Evolutionary conservation across 2,329 filamentous ascomycete genomes (phyloP).

Genomic region (Aspergillus arachidicola): DNA sequence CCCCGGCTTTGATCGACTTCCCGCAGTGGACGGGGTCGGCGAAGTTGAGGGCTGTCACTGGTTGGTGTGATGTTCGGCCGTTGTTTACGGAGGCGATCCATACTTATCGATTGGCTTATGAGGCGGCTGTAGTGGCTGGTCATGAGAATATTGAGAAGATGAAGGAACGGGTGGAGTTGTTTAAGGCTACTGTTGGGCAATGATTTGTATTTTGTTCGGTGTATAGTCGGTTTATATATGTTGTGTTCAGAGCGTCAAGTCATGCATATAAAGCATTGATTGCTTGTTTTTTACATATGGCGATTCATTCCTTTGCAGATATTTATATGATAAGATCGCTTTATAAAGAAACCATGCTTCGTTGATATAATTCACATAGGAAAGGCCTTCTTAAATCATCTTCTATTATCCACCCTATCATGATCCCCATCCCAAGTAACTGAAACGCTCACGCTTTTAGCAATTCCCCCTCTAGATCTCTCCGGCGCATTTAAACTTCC

Average conservation of each 20-base stretch:
- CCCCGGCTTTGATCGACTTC: constrained; percentile 10
- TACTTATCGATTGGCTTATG: constrained; percentile 7
- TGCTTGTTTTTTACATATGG: neutral
- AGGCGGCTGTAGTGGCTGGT: neutral
- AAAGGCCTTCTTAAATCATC: no score
- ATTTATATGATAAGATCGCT: no score
- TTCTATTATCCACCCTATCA: no score
- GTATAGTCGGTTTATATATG: neutral
- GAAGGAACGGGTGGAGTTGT: neutral
- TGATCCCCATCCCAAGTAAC: no score
- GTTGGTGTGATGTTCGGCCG: constrained; percentile 9
- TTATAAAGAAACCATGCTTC: no score
- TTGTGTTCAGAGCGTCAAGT: no score
- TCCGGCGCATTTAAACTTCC: no score
- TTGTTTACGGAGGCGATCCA: constrained; percentile 6
- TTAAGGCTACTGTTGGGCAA: neutral
- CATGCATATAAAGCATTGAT: no score
- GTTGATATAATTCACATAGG: no score
- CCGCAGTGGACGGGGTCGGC: constrained; percentile 13
- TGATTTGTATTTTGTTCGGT: neutral
- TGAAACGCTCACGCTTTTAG: no score
- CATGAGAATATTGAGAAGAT: neutral
- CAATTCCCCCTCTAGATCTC: no score
- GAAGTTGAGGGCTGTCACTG: constrained; percentile 8
- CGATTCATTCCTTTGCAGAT: neutral